A percentile compares a stretch with the other conserved stretches of the same genome.
phyloP scores from a whole-genome alignment of 441 rosid genomes.

The Viola pubescens region DNA sequence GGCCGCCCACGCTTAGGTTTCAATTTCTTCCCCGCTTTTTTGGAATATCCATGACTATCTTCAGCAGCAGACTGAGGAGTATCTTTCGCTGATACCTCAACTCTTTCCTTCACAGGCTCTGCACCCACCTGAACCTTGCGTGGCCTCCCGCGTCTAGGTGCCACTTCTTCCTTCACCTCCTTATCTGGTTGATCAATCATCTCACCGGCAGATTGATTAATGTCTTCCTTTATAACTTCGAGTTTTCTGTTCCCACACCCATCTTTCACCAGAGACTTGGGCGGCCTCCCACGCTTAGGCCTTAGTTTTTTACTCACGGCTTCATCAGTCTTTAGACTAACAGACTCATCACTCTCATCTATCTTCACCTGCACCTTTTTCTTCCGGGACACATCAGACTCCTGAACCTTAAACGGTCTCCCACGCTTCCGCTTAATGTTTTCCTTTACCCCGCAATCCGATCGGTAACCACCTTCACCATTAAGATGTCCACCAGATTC shows the following conservation, averaged over 20 bases:
- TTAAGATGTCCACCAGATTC: constrained; percentile 2
- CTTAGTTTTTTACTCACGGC: constrained; percentile 9
- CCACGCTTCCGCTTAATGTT: constrained; percentile 25
- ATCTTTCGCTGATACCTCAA: constrained; percentile 7
- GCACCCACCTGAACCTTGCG: constrained; percentile 13
- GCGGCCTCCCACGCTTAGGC: constrained; percentile 20
- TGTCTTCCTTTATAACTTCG: constrained; percentile 3
- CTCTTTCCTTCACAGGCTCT: constrained; percentile 11
- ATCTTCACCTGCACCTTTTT: neutral
- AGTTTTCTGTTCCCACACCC: constrained; percentile 9
- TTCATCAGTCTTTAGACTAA: neutral
- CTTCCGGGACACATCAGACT: constrained; percentile 10
- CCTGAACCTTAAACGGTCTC: constrained; percentile 23
- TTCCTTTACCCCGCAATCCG: neutral
- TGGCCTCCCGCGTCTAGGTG: constrained; percentile 22
- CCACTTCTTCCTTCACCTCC: constrained; percentile 10
- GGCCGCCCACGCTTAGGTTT: constrained; percentile 31
- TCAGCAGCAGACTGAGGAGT: neutral
- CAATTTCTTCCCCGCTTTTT: constrained; percentile 11
- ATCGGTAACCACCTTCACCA: neutral
- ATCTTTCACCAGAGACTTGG: constrained; percentile 16
- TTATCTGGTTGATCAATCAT: constrained; percentile 8
- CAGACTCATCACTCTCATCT: constrained; percentile 10
- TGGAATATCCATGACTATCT: constrained; percentile 1
- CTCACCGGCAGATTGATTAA: neutral